A percentile compares a stretch with the other conserved stretches of the same genome.
These are phyloP conservation scores for Trichoderma sp. DNA, from an alignment of 2,329 filamentous ascomycete genomes.

Conservation along the genomic window DNA sequence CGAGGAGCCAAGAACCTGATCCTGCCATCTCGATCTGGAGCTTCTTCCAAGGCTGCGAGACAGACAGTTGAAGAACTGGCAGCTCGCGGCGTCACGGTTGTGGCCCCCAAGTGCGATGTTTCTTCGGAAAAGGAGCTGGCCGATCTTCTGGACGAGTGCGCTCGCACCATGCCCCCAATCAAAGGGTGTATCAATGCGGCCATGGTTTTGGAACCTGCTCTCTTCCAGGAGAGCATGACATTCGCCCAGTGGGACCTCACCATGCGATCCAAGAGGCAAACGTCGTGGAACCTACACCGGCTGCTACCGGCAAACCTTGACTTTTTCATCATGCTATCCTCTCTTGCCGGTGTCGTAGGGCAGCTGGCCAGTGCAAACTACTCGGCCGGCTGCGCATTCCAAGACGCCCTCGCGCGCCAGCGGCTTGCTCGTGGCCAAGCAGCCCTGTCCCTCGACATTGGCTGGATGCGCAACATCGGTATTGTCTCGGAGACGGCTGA, in stretches of 20 bases:
- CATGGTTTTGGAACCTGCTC: conserved; percentile 39
- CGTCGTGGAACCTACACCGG: conserved; percentile 39
- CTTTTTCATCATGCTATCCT: conserved; percentile 46
- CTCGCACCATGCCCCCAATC: conserved; percentile 30
- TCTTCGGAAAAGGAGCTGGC: conserved; percentile 18
- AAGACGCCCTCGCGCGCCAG: conserved; percentile 34
- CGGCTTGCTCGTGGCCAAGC: conserved; percentile 17
- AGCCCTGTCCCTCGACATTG: conserved; percentile 30
- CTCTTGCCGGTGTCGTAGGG: conserved; percentile 41
- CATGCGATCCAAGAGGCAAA: conserved; percentile 40
- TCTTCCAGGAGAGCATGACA: conserved; percentile 37
- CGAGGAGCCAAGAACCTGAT: conserved; percentile 36
- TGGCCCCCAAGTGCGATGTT: conserved; percentile 31
- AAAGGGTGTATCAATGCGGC: conserved; percentile 37
- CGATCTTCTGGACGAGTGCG: conserved; percentile 26
- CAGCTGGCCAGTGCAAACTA: conserved; percentile 46
- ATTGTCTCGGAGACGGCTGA: conserved; percentile 33
- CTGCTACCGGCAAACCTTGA: conserved; percentile 34
- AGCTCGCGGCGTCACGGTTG: conserved; percentile 25
- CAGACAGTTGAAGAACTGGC: conserved; percentile 30
- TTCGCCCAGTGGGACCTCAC: conserved; percentile 34
- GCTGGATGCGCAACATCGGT: conserved; percentile 34
- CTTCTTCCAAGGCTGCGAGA: conserved; percentile 28
- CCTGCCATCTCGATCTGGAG: conserved; percentile 38
- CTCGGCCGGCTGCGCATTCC: conserved; percentile 39